Evolutionary conservation across 208 protist genomes (phyloP).

Genomic region (Phytomonas francai): DNA sequence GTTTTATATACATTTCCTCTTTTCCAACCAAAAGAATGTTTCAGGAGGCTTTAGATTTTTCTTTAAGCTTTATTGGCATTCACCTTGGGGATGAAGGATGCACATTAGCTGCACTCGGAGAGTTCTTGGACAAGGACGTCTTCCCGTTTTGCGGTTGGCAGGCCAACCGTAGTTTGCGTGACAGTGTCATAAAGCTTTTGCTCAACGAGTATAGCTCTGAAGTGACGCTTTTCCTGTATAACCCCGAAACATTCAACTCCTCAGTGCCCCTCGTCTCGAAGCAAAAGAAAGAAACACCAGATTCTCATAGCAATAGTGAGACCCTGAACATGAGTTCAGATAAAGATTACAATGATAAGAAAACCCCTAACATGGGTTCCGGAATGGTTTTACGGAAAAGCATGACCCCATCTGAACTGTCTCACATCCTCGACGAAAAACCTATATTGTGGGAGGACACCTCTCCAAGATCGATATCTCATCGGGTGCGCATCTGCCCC

Average conservation of each 20-base stretch:
- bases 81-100: conserved; percentile 42
- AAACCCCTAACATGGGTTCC: neutral
- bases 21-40: conserved; percentile 31
- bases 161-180: conserved; percentile 28
- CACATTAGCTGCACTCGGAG: conserved; percentile 38
- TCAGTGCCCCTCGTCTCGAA: too few relatives aligned
- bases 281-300: too few relatives aligned
- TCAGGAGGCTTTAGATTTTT: conserved; percentile 33
- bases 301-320: neutral
- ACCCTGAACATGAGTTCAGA: neutral
- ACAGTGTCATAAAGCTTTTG: conserved; percentile 38
- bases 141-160: conserved; percentile 44
- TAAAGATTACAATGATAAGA: neutral
- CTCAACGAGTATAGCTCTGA: conserved; percentile 11
- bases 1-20: neutral
- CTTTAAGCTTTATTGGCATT: conserved; percentile 53
- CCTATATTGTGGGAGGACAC: neutral
- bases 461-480: neutral
- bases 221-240: neutral
- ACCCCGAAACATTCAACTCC: neutral
- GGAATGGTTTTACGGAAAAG: neutral
- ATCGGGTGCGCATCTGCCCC: conserved; percentile 7
- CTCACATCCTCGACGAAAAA: neutral
- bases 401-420: neutral
- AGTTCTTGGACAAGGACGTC: conserved; percentile 60